Base-by-base conservation (phyloP, 495 filamentous ascomycete genomes). In the Jackrogersella minutella region DNA sequence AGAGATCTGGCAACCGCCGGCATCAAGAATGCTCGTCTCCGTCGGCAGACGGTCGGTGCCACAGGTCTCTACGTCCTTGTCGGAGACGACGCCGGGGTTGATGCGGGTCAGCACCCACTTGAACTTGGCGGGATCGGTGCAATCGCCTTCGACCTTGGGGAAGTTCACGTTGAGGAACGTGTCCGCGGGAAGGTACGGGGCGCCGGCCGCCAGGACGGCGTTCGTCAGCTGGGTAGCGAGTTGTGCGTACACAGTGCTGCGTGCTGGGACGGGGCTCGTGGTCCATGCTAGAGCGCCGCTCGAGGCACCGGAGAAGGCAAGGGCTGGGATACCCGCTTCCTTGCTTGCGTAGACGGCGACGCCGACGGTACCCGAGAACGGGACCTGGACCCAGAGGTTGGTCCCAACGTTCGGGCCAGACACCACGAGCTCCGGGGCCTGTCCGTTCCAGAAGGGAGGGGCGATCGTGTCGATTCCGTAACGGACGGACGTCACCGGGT, bases 121-220 rank as follows among this genome's bases (percentile, higher is more conserved):
- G 75, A 88, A 87, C 41, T 87, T 76, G 4, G 74, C 69, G 0
- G 79, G 68, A 4, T 68, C 73, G 1, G 70, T 76, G 71, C 88
- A 90, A 36, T 73, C 71, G 2, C 74, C 78, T 2, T 68, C 75
- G 10, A 86, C 81, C 9, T 75, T 73, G 2, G 84, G 83, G 69
- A 86, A 90, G 72, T 91, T 90, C 52, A 90, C 86, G 59, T 90
- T 90, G 44, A 91, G 79, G 80, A 81, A 91, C 10, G 84, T 78
- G 43, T 82, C 77, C 0, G 74, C 58, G 0, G 87, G 87, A 0
- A 90, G 78, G 54, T 87, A 90, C 0, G 88, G 88, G 9, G 73
- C 77, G n/a, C 86, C 86, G 7, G 83, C 77, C 7, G 68, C 76
- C 1, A 88, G 49, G 6, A 90, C 55, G 0, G 75, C 74, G 16